Evolutionary conservation across 2,329 filamentous ascomycete genomes (phyloP), one percentile per base, ranked within the genome.

Genomic region (Colletotrichum tropicale): DNA sequence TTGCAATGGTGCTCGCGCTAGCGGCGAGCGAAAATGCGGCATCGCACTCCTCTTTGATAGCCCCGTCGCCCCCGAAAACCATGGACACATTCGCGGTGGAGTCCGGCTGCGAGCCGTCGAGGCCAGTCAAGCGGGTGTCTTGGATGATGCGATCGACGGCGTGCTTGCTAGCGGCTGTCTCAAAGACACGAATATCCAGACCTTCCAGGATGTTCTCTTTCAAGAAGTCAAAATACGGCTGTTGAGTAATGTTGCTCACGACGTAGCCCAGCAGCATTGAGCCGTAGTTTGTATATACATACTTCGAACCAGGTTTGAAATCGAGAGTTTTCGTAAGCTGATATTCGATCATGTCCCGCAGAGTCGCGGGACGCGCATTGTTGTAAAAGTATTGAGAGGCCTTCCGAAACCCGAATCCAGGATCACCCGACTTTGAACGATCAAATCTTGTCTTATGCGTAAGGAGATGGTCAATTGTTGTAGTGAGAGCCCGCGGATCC

Each of bases 271-370:
- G 13, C 2, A 76, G 52, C 74, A 76, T 76, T 8, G 61, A 52
- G 18, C 74, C 74, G 38, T 79, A 77, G 38, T 78, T 78, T 21
- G 76, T 67, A 65, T 77, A 77, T 10, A 24, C 30, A 18, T 16
- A 36, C 2, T 62, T 24, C 9, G 55, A 9, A 7, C 70, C 69
- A 1, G 76, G 76, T 10, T 55, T 56, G 32, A 55, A 77, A 58
- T 77, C 77, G 24, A 78, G 74, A 4, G 74, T 66, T 30, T 64
- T 34, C 9, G 16, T 34, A 6, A 76, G 18, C 48, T 75, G 78
- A 38, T 71, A 78, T n/a, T 79, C 76, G 24, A 78, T 78, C 26
- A 79, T 48, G 38, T 78, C 77, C 15, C 55, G 43, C 15, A 78
- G 65, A 8, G 56, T 75, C 2, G 76, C 76, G 12, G 78, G 52